Evolutionary conservation across 2,329 filamentous ascomycete species (phyloP).

Genomic region (Neonectria coccinea): DNA sequence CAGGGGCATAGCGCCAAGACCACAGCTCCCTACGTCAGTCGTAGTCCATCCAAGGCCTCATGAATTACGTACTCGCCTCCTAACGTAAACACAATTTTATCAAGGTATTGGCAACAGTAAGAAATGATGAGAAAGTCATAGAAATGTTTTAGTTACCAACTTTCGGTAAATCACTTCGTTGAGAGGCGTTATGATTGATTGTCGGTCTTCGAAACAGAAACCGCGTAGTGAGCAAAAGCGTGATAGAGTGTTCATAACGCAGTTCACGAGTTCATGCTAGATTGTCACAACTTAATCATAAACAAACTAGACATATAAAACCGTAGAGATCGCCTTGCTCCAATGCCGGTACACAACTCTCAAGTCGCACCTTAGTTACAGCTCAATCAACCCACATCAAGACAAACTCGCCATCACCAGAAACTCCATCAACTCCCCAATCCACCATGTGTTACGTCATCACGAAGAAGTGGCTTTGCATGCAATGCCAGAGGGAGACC

Average conservation of each 20-base stretch:
- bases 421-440: background rate
- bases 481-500: background rate
- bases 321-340: background rate
- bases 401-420: background rate
- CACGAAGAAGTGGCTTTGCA: background rate
- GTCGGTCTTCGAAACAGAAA: too few relatives aligned
- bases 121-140: too few relatives aligned
- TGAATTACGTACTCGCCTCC: background rate
- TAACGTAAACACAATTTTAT: background rate
- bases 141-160: background rate
- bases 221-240: too few relatives aligned
- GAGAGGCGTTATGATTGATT: background rate
- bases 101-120: too few relatives aligned
- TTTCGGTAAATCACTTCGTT: background rate
- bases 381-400: background rate
- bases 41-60: background rate
- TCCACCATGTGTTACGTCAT: background rate
- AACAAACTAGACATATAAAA: too few relatives aligned
- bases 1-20: too few relatives aligned
- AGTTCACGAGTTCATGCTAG: background rate
- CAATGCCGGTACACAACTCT: background rate
- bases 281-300: background rate
- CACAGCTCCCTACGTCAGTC: too few relatives aligned
- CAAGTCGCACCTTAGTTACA: background rate
- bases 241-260: background rate